phyloP scores from a whole-genome alignment of 1,139 yeast species.

The Yamadazyma friedrichii region DNA sequence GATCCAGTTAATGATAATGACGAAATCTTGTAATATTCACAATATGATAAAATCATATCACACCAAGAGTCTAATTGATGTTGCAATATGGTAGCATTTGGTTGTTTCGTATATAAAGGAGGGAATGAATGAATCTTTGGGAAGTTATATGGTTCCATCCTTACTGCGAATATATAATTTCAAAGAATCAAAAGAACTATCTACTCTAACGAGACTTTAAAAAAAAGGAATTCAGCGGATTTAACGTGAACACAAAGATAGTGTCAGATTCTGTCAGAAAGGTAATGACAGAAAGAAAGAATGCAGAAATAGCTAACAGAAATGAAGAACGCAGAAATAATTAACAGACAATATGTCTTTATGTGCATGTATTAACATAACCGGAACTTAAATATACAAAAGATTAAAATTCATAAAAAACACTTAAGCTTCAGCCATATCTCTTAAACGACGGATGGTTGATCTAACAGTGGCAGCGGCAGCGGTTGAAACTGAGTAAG shows the following conservation, averaged over 20 bases:
- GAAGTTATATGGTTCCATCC: slow-evolving; percentile 29
- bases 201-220: too few species aligned
- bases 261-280: too few species aligned
- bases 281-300: too few species aligned
- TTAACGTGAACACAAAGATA: too few species aligned
- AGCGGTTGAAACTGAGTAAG: slow-evolving; percentile 98
- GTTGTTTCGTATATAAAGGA: slow-evolving; percentile 88
- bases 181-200: neutral
- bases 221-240: too few species aligned
- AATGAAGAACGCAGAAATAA: too few species aligned
- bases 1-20: slow-evolving; percentile 33
- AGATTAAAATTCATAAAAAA: slow-evolving; percentile 12
- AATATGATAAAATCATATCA: slow-evolving; percentile 49
- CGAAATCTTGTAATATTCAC: slow-evolving; percentile 53
- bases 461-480: slow-evolving; percentile 99
- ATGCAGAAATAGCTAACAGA: too few species aligned
- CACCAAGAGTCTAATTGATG: slow-evolving; percentile 63
- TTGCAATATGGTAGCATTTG: slow-evolving; percentile 73
- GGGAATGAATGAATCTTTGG: slow-evolving; percentile 86
- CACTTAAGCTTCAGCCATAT: slow-evolving; percentile 94
- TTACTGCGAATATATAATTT: neutral
- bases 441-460: slow-evolving; percentile 99
- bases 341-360: slow-evolving; percentile 1
- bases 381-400: slow-evolving; percentile 19
- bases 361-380: slow-evolving; percentile 13